phyloP scores from a whole-genome alignment of 371 early-diverging fungal species.

The Fennellomyces sp. region DNA sequence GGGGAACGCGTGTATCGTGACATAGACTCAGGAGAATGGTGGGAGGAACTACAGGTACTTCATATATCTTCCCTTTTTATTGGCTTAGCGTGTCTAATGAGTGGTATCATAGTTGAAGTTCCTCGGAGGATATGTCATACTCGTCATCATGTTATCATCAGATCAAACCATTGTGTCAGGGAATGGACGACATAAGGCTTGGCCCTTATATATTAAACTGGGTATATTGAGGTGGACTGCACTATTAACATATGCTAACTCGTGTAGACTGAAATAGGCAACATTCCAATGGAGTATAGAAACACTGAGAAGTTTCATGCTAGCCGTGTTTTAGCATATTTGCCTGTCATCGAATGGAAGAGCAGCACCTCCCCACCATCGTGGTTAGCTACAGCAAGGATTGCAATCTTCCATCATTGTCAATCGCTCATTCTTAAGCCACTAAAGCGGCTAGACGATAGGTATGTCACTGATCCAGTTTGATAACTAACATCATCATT shows the following conservation, averaged over 20 bases:
- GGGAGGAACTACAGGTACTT: background rate
- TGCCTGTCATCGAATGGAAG: background rate
- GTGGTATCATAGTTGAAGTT: background rate
- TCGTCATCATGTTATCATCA: background rate
- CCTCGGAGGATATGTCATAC: background rate
- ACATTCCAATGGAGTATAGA: background rate
- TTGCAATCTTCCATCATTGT: background rate
- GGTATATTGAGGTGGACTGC: background rate
- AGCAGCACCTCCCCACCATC: background rate
- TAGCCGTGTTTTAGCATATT: background rate
- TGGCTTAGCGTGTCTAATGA: background rate
- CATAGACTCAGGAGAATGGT: background rate
- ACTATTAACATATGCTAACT: background rate
- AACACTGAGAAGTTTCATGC: background rate
- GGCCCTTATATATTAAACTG: background rate
- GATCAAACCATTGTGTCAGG: background rate
- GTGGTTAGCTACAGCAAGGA: background rate
- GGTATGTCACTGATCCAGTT: background rate
- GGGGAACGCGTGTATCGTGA: background rate
- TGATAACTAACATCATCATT: no score
- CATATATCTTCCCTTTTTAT: background rate
- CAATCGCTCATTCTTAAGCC: background rate
- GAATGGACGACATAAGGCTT: background rate
- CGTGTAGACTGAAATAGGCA: no score
- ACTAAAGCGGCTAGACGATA: background rate